A percentile compares a stretch with the other conserved stretches of the same genome.
phyloP scores from a whole-genome alignment of 2,329 filamentous ascomycete species.

The Fusarium neocosmosporiellum region DNA sequence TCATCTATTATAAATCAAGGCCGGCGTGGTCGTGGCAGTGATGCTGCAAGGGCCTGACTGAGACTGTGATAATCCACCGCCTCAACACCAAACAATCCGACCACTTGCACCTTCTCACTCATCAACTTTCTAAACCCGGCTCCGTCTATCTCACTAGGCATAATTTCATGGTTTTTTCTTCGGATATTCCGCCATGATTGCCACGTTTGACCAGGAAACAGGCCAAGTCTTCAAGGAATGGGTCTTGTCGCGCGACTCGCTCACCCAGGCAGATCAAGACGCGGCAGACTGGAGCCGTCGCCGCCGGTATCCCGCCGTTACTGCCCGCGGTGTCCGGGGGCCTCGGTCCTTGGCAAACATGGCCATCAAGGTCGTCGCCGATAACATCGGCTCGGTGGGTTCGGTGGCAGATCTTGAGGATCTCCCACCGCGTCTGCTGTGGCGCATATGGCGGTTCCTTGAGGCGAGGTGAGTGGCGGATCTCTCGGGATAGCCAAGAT shows the following conservation, averaged over 20 bases:
- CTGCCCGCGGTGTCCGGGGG: slow-evolving; percentile 44
- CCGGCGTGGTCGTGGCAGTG: neutral
- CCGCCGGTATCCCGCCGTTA: slow-evolving; percentile 44
- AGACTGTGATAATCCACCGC: neutral
- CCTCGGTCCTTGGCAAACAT: slow-evolving; percentile 54
- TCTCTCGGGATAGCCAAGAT: neutral
- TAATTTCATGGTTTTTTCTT: neutral
- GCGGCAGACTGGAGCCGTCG: slow-evolving; percentile 51
- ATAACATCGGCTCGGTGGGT: slow-evolving; percentile 50
- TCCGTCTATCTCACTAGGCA: neutral
- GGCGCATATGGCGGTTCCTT: slow-evolving; percentile 54
- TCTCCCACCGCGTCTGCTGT: slow-evolving; percentile 49
- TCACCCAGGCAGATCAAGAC: slow-evolving; percentile 35
- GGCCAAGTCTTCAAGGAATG: slow-evolving; percentile 54
- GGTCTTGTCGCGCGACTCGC: slow-evolving; percentile 44
- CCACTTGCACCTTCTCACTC: slow-evolving; percentile 12
- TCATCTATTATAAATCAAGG: neutral
- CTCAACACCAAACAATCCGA: slow-evolving; percentile 5
- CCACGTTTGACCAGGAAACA: slow-evolving; percentile 49
- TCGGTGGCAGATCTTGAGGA: slow-evolving; percentile 48
- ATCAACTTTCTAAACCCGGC: neutral
- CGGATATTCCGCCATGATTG: neutral
- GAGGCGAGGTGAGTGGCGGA: slow-evolving; percentile 50
- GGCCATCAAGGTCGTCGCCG: slow-evolving; percentile 50
- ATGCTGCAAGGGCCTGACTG: neutral